Evolutionary conservation across 1,284 basidiomycete genomes (phyloP).

Genomic region (Sporisorium scitamineum): DNA sequence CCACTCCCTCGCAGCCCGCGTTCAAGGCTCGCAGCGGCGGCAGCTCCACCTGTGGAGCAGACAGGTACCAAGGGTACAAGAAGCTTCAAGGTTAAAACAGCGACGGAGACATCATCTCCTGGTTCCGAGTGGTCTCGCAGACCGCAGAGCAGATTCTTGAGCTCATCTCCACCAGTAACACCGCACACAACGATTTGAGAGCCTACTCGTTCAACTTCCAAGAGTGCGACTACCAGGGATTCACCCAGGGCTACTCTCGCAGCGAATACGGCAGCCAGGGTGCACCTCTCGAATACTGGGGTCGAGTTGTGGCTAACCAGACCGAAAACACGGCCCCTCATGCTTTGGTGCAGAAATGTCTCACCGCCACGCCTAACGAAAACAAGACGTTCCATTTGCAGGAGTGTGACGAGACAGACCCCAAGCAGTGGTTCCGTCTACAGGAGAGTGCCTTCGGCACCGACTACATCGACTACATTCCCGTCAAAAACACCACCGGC

Average conservation of each 20-base stretch:
- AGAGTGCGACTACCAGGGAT: conserved; percentile 34
- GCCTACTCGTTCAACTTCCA: conserved; percentile 24
- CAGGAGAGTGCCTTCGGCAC: conserved; percentile 29
- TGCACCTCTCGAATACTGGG: conserved; percentile 41
- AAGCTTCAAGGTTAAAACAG: too few relatives aligned
- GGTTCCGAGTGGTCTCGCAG: background rate
- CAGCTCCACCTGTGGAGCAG: conserved; percentile 3
- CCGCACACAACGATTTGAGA: conserved; percentile 1
- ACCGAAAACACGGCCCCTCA: background rate
- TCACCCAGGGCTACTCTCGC: conserved; percentile 35
- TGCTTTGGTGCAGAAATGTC: conserved; percentile 8
- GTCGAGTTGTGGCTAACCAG: conserved; percentile 28
- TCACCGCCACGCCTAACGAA: conserved; percentile 9
- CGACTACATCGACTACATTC: conserved; percentile 22
- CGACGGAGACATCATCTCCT: background rate
- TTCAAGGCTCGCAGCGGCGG: conserved; percentile 36
- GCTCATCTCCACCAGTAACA: background rate
- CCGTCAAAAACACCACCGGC: conserved; percentile 30
- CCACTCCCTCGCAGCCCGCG: conserved; percentile 24
- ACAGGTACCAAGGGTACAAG: too few relatives aligned
- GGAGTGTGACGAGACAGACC: conserved; percentile 24
- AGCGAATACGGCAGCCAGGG: conserved; percentile 32
- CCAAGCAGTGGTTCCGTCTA: conserved; percentile 38
- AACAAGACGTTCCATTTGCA: conserved; percentile 6
- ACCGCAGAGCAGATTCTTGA: background rate